These are phyloP conservation scores for Mucor plumbeus DNA, from an alignment of 371 early-diverging fungal species.

Conservation along the genomic window DNA sequence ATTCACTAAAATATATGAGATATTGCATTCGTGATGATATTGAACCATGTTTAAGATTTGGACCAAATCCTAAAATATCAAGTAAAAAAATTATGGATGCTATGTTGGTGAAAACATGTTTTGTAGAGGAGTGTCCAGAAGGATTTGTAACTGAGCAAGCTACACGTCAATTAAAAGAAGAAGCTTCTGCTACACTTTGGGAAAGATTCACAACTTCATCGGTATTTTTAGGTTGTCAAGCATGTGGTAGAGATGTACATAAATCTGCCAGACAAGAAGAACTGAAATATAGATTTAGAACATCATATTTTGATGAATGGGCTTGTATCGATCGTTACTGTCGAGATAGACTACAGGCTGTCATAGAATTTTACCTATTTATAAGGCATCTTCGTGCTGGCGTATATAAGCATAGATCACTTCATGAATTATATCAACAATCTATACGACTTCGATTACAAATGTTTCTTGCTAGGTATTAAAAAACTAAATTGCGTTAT, in stretches of 20 bases:
- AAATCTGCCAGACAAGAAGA: slow-evolving; percentile 35
- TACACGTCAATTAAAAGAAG: slow-evolving; percentile 28
- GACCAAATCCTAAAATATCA: slow-evolving; percentile 67
- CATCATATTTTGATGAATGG: slow-evolving; percentile 77
- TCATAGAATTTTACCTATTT: slow-evolving; percentile 81
- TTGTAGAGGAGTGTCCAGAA: slow-evolving; percentile 65
- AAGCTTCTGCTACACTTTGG: slow-evolving; percentile 51
- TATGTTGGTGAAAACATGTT: slow-evolving; percentile 68
- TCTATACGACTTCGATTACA: slow-evolving; percentile 66
- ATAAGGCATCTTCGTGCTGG: slow-evolving; percentile 76
- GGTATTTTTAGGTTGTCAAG: slow-evolving; percentile 44
- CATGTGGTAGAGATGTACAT: slow-evolving; percentile 44
- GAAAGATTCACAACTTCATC: slow-evolving; percentile 54
- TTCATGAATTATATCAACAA: slow-evolving; percentile 72
- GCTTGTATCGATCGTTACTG: slow-evolving; percentile 77
- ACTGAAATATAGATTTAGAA: slow-evolving; percentile 74
- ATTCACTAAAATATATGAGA: slow-evolving; percentile 76
- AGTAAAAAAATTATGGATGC: slow-evolving; percentile 72
- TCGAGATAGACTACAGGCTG: slow-evolving; percentile 77
- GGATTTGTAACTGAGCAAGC: slow-evolving; percentile 41
- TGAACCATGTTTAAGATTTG: slow-evolving; percentile 76
- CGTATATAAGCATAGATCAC: slow-evolving; percentile 66
- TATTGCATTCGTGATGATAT: slow-evolving; percentile 76
- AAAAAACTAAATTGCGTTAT: too few species aligned
- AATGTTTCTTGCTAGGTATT: slow-evolving; percentile 60